phyloP scores from a whole-genome alignment of 768 basidiomycete genomes.

The Boletus sensibilis region DNA sequence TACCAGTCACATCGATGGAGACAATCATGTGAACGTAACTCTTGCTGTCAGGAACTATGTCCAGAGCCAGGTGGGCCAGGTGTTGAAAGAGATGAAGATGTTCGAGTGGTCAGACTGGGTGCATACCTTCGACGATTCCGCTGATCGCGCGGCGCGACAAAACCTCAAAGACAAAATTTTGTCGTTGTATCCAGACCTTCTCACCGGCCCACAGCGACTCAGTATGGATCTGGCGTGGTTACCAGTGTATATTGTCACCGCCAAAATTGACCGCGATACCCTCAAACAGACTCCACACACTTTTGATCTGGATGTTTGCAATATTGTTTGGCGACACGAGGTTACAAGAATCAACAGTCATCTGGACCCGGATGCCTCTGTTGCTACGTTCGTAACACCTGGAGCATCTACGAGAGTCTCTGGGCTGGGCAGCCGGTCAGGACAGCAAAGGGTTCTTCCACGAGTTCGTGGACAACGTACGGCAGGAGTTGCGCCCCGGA shows the following conservation, averaged over 20 bases:
- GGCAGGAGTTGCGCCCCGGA: neutral
- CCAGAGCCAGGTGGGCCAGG: conserved; percentile 13
- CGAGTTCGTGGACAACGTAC: conserved; percentile 3
- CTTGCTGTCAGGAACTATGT: conserved; percentile 11
- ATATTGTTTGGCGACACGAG: conserved; percentile 8
- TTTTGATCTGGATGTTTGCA: conserved; percentile 9
- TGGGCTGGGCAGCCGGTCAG: conserved; percentile 20
- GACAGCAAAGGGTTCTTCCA: conserved; percentile 17
- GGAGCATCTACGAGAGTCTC: conserved; percentile 14
- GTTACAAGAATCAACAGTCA: conserved; percentile 8
- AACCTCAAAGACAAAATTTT: conserved; percentile 1
- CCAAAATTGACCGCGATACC: neutral
- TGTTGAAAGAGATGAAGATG: conserved; percentile 7
- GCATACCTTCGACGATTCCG: neutral
- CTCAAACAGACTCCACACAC: conserved; percentile 2
- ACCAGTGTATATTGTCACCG: conserved; percentile 2
- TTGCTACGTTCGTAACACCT: conserved; percentile 11
- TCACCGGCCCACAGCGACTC: conserved; percentile 5
- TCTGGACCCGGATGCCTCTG: conserved; percentile 7
- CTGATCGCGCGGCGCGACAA: neutral
- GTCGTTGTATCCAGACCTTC: conserved; percentile 4
- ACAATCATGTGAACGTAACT: conserved; percentile 4
- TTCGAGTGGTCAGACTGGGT: conserved; percentile 16
- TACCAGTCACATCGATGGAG: too few species aligned
- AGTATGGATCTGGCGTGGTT: too few species aligned